Evolutionary conservation across 2,329 filamentous ascomycete species (phyloP).

Genomic region (Ophiostoma piceae): DNA sequence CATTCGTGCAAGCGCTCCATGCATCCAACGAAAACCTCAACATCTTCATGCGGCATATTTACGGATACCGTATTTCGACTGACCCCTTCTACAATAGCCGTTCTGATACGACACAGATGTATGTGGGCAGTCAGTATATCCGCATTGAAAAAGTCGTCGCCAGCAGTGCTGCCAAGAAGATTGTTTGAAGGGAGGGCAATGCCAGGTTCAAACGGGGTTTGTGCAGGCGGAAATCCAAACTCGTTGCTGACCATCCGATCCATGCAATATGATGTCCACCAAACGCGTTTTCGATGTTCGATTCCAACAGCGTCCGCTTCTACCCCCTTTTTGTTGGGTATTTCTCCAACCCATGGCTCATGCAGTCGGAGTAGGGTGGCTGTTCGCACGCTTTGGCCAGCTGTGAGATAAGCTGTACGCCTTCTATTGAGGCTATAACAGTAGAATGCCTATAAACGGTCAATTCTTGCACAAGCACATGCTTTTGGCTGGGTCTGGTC

Average conservation of each 20-base stretch:
- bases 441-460: background rate
- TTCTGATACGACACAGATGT: background rate
- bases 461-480: background rate
- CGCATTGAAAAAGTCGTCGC: background rate
- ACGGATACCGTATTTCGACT: background rate
- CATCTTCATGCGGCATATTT: background rate
- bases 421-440: background rate
- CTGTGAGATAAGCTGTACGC: background rate
- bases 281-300: background rate
- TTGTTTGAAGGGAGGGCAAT: background rate
- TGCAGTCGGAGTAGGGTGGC: background rate
- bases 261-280: constrained; percentile 3
- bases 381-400: background rate
- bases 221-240: background rate
- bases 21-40: background rate
- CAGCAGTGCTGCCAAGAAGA: background rate
- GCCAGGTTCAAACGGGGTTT: background rate
- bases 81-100: background rate
- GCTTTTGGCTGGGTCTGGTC: background rate
- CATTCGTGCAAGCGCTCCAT: background rate
- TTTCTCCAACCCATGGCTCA: background rate
- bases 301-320: background rate
- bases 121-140: constrained; percentile 5
- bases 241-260: constrained; percentile 5
- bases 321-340: background rate